A percentile compares a stretch with the other conserved stretches of the same genome.
These are phyloP conservation scores for Xerophyta viscosa DNA, from an alignment of 106 monocot genomes.

Conservation along the genomic window DNA sequence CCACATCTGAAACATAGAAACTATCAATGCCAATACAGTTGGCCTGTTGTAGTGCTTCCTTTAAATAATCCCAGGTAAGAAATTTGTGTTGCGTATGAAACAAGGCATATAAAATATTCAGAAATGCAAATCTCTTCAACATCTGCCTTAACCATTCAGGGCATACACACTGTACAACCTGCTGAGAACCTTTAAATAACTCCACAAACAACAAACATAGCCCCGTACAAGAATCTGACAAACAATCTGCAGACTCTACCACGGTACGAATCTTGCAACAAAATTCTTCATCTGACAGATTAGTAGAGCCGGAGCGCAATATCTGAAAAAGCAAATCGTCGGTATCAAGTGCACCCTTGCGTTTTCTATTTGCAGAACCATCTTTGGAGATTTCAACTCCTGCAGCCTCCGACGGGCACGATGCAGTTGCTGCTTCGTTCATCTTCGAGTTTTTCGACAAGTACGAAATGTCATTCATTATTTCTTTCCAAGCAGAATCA, in stretches of 20 bases:
- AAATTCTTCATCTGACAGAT: slow-evolving; percentile 11
- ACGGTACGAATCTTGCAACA: slow-evolving; percentile 17
- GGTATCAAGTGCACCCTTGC: slow-evolving; percentile 4
- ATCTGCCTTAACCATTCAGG: slow-evolving; percentile 69
- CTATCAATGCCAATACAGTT: slow-evolving; percentile 30
- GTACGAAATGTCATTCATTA: slow-evolving; percentile 61
- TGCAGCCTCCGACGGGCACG: background rate
- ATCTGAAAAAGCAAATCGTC: slow-evolving; percentile 20
- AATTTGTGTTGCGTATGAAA: slow-evolving; percentile 29
- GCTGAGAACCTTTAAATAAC: slow-evolving; percentile 1
- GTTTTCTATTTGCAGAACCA: slow-evolving; percentile 1
- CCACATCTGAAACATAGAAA: slow-evolving; percentile 34
- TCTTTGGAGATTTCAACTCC: background rate
- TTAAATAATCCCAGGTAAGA: slow-evolving; percentile 38
- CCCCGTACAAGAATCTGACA: slow-evolving; percentile 22
- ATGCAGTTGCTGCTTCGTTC: slow-evolving; percentile 1
- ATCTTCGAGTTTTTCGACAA: slow-evolving; percentile 12
- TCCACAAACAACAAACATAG: slow-evolving; percentile 41
- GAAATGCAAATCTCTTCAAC: slow-evolving; percentile 55
- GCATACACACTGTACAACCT: slow-evolving; percentile 29
- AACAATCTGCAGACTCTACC: slow-evolving; percentile 30
- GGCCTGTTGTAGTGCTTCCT: slow-evolving; percentile 30
- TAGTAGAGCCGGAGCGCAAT: slow-evolving; percentile 12
- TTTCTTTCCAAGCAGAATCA: slow-evolving; percentile 60
- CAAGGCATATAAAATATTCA: slow-evolving; percentile 60